Evolutionary conservation across 139 green algal species (phyloP).

Genomic region (Coccomyxa sp.): DNA sequence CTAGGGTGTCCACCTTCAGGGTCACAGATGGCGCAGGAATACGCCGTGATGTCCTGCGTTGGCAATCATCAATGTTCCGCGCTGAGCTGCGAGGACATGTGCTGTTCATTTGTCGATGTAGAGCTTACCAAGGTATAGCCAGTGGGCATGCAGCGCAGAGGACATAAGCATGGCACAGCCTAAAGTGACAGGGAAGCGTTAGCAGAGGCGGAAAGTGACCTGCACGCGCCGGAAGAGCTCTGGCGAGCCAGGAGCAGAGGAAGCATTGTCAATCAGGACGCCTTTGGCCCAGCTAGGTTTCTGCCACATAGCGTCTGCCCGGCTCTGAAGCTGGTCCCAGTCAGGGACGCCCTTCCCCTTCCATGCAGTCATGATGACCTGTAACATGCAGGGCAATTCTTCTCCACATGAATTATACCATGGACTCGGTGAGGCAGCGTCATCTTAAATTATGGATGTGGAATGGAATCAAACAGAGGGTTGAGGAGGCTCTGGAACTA

Average conservation of each 20-base stretch:
- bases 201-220: background rate
- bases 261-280: conserved; percentile 26
- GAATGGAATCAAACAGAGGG: background rate
- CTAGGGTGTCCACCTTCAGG: too few relatives aligned
- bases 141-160: too few relatives aligned
- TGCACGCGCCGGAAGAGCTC: background rate
- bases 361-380: conserved; percentile 52
- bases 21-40: too few relatives aligned
- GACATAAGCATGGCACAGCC: too few relatives aligned
- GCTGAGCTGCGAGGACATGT: too few relatives aligned
- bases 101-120: too few relatives aligned
- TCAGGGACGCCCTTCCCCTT: conserved; percentile 6
- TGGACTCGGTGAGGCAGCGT: too few relatives aligned
- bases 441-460: background rate
- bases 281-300: conserved; percentile 25
- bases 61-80: too few relatives aligned
- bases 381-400: background rate
- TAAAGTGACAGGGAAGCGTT: too few relatives aligned
- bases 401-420: too few relatives aligned
- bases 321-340: background rate
- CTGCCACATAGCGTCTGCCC: conserved; percentile 19
- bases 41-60: too few relatives aligned
- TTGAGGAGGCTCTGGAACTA: background rate
- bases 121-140: too few relatives aligned
- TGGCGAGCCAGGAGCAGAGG: conserved; percentile 19